Evolutionary conservation across 805 yeast species (phyloP), one percentile per base, ranked within the genome.

Genomic region (Candida nitratophila): DNA sequence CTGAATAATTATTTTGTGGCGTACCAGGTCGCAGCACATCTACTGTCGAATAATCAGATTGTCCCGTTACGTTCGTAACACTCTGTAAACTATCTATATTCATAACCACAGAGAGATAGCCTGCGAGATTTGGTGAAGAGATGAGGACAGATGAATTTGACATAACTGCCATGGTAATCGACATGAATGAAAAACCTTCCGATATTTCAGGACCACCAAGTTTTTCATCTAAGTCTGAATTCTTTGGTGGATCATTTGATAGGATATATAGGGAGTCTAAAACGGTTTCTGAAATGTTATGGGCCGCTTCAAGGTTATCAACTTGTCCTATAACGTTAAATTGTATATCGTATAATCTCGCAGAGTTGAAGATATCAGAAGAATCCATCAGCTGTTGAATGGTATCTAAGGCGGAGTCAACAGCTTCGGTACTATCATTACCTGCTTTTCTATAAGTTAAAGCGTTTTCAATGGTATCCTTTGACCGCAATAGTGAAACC

Each of bases 111-210:
- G 93, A 75, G 35, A 88, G 53, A 59, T 79, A 89, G 0, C 96
- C 96, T 2, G 81, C 73, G 7, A 86, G 66, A 20, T 74, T 70
- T 4, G 83, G 79, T 15, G 71, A 66, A n/a, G 71, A 64, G 20
- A 82, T 63, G 37, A 81, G 63, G 20, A 86, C 81, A 2, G 95
- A 82, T n/a, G 81, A 71, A 51, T 84, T 83, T 16, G 87, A 76
- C 53, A 72, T 81, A 3, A 89, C 74, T 0, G 96, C 93, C 4
- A 87, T 52, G 0, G 96, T 84, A 63, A 89, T 66, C 0, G 96
- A 86, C 73, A 86, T 67, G 50, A 79, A 73, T 53, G 74, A 82
- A 1, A 69, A 46, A 1, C 68, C 51, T 33, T 59, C 60, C 51
- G 79, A 77, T 16, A 64, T 42, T 1, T 76, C 66, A 0, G 96